Evolutionary conservation across 768 basidiomycete species (phyloP), one percentile per base, ranked within the genome.

Genomic region (Phylloporus sp.): DNA sequence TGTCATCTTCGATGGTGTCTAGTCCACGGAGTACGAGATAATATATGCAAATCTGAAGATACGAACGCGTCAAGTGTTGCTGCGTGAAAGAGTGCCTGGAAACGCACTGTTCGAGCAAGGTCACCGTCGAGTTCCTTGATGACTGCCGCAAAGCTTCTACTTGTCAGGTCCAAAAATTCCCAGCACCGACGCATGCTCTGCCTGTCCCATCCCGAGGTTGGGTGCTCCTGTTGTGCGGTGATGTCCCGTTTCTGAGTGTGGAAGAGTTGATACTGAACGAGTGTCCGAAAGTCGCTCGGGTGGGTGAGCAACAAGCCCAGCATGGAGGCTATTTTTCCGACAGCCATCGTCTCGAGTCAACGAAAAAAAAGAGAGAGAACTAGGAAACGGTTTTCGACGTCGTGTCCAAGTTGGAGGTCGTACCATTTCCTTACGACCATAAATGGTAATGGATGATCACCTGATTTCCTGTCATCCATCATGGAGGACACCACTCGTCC

Each of bases 1-100:
- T 97, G 71, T 99, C 95, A 66, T 99, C 95, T 66, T 98, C 95
- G 53, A 99, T 80, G 5, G 95, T 99, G 66, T 99, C 95, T n/a
- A 97, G 73, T 6, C 82, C 96, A 18, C 95, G 82, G 6, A 99
- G 77, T 6, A 94, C 87, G 34, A 99, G 80, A 68, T 98, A 99
- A 68, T 96, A 98, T 49, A 98, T 68, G 65, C 89, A 92, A 54
- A 97, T 84, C 95, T 96, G 52, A 14, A n/a, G 38, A 33, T 10
- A n/a, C 21, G 32, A 40, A 33, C 36, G 24, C 7, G 44, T 52
- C 4, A 54, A 40, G n/a, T n/a, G n/a, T n/a, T n/a, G n/a, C n/a
- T n/a, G n/a, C n/a, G n/a, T n/a, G 5, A 34, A 34, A 34, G 44
- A 49, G 31, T 46, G 41, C 9, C 14, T 10, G 3, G 23, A 32